phyloP scores from a whole-genome alignment of 1,284 basidiomycete genomes.

The Xerocomus minutiporus region DNA sequence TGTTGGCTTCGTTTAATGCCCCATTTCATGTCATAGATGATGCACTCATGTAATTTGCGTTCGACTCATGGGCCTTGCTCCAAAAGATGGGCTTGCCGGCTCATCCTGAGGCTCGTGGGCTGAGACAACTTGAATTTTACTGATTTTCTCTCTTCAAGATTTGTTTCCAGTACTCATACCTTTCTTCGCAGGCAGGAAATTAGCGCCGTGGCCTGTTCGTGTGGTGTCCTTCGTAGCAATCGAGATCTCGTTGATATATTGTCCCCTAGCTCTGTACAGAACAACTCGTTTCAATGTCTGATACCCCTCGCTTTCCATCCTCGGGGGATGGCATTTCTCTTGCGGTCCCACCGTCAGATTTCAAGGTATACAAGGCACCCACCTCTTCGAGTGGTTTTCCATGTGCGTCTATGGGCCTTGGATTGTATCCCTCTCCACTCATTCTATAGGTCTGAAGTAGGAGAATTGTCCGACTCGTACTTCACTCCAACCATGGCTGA shows the following conservation, averaged over 20 bases:
- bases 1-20: neutral
- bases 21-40: constrained; percentile 35
- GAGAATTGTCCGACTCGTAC: constrained; percentile 62
- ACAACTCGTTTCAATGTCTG: constrained; percentile 24
- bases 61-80: constrained; percentile 54
- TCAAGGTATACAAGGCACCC: constrained; percentile 49
- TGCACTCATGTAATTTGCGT: constrained; percentile 80
- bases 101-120: constrained; percentile 56
- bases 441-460: constrained; percentile 21
- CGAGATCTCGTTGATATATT: constrained; percentile 16
- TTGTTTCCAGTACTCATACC: constrained; percentile 13
- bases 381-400: constrained; percentile 11
- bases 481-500: constrained; percentile 74
- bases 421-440: constrained; percentile 7
- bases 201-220: constrained; percentile 10
- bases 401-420: constrained; percentile 25
- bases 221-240: constrained; percentile 11
- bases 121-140: constrained; percentile 60
- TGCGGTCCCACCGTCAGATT: constrained; percentile 23
- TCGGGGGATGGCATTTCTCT: neutral
- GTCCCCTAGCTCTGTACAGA: constrained; percentile 15
- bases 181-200: constrained; percentile 1
- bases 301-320: constrained; percentile 15
- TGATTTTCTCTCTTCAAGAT: constrained; percentile 33
- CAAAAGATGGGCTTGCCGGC: constrained; percentile 74